Base-by-base conservation (phyloP, 805 yeast species). In the Hanseniaspora taiwanica region DNA sequence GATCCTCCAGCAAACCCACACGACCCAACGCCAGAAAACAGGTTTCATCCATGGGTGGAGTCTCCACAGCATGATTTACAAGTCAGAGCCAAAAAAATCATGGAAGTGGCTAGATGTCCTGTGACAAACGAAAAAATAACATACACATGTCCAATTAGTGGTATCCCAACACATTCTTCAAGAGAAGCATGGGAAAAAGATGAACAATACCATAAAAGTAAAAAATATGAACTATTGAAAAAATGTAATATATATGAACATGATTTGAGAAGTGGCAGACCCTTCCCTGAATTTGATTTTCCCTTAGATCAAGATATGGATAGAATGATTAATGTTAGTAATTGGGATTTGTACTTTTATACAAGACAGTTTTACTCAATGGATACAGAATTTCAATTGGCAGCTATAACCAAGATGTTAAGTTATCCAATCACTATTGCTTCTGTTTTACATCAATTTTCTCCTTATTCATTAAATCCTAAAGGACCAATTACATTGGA, bases 381-480 rank as follows among this genome's bases (percentile, higher is more conserved):
- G 97, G 95, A 91, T 60, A 82, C 95, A 4, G 96, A 87, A 60
- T 89, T 84, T 65, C 93, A 89, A 60, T 66, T 89, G 55, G 97
- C 97, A 1, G 93, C 94, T 3, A 87, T 86, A 25, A 85, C 97
- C 16, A 91, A 91, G 58, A 82, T 89, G 73, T 71, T 91, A 55
- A 82, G 93, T 40, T 91, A 85, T 60, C 98, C 98, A 35, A 63
- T 84, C 44, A 86, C 98, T 3, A 79, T 91, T 35, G 94, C 84
- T 6, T 74, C 93, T 1, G 60, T 85, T 6, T 59, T 91, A 50
- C 91, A 89, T 59, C 81, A 79, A 56, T 81, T 68, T 58, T 81
- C 95, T 1, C 96, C 97, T 2, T 87, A 87, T 59, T 66, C 72
- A 21, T 63, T 81, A 48, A 71, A 73, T 54, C 94, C 94, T 33